Conservation (phyloP, 352 stramenopile species). For the Globisporangium acanthophoron region DNA sequence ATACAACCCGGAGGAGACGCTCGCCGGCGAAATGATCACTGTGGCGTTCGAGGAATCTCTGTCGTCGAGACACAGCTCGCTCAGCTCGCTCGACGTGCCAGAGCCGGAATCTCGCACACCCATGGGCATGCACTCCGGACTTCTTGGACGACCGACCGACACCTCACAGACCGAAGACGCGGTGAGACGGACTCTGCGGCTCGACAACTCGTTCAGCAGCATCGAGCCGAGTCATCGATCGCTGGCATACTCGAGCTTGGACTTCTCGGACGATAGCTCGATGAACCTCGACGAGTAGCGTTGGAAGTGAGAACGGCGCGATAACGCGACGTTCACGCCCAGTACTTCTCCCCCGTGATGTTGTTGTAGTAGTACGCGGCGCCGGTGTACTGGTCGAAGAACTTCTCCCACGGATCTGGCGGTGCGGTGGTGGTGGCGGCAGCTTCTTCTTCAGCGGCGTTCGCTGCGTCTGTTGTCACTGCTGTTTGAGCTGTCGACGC, state of each 20-base stretch:
- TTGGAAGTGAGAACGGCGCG: no score
- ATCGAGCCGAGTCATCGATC: conserved; percentile 58
- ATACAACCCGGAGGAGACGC: conserved; percentile 69
- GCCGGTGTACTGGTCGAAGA: conserved; percentile 83
- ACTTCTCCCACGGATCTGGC: conserved; percentile 77
- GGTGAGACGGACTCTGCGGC: conserved; percentile 27
- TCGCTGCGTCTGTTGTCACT: background rate
- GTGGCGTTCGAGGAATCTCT: conserved; percentile 77
- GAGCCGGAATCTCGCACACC: conserved; percentile 22
- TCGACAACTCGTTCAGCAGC: conserved; percentile 73
- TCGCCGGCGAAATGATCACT: conserved; percentile 80
- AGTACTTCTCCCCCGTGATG: conserved; percentile 82
- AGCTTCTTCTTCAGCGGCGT: background rate
- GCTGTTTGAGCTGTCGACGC: conserved; percentile 1
- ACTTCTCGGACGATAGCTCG: conserved; percentile 74
- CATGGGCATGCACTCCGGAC: conserved; percentile 29
- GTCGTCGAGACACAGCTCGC: conserved; percentile 27
- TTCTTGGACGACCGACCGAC: conserved; percentile 12
- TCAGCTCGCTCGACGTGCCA: conserved; percentile 23
- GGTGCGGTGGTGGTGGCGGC: conserved; percentile 18
- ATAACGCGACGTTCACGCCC: conserved; percentile 30
- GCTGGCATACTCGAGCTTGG: conserved; percentile 47
- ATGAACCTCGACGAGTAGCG: conserved; percentile 59
- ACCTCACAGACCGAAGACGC: conserved; percentile 21
- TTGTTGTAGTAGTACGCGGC: conserved; percentile 88